These are phyloP conservation scores for Scheffersomyces segobiensis DNA, from an alignment of 1,139 yeast species.

Conservation along the genomic window DNA sequence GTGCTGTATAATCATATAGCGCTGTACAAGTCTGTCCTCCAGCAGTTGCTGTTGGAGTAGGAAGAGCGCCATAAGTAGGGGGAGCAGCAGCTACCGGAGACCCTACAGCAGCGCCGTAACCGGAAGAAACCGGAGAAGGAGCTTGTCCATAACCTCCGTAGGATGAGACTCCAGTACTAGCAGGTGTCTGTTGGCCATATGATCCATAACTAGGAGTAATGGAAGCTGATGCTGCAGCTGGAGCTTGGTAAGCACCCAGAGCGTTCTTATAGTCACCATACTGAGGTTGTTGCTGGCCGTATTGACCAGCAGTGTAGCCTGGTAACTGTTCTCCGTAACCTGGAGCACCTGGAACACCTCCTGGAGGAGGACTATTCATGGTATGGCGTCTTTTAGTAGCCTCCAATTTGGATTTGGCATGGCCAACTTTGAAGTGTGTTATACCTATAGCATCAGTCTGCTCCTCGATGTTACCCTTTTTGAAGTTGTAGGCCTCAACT, in stretches of 20 bases:
- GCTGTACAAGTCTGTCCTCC: conserved; percentile 68
- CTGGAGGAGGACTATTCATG: conserved; percentile 34
- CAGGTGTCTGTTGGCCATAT: conserved; percentile 9
- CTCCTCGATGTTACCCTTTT: conserved; percentile 91
- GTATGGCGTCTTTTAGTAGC: conserved; percentile 78
- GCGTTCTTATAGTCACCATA: conserved; percentile 25
- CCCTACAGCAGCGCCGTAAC: conserved; percentile 2
- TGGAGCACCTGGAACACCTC: conserved; percentile 29
- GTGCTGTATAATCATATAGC: conserved; percentile 74
- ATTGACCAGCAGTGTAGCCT: background rate
- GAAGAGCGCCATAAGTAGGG: conserved; percentile 13
- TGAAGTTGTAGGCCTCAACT: conserved; percentile 70
- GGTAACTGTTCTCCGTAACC: conserved; percentile 8
- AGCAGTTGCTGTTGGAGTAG: conserved; percentile 35
- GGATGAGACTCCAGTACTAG: conserved; percentile 18
- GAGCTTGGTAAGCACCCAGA: conserved; percentile 5
- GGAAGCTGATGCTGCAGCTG: conserved; percentile 10
- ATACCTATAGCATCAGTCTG: conserved; percentile 82
- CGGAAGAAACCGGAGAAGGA: conserved; percentile 11
- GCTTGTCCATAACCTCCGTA: conserved; percentile 11
- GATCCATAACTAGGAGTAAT: conserved; percentile 28
- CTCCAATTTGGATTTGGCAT: conserved; percentile 80
- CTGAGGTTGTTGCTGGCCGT: conserved; percentile 10
- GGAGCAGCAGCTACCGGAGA: conserved; percentile 12
- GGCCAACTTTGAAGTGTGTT: conserved; percentile 87